Base-by-base conservation (phyloP, 2,329 filamentous ascomycete genomes). In the Penicillium sp. region DNA sequence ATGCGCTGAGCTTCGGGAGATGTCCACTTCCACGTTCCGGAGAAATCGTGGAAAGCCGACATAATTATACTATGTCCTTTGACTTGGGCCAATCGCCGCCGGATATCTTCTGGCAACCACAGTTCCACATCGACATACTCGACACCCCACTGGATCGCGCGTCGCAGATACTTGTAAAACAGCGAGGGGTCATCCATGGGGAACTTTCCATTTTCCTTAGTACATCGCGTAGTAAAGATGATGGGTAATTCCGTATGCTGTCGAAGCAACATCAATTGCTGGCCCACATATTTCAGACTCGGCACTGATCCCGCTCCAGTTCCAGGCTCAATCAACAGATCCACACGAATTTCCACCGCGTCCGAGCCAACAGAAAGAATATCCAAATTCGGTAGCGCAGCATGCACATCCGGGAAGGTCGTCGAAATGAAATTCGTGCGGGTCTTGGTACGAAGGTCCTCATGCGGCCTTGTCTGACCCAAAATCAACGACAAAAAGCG, bases 21-120 rank as follows among this genome's bases (percentile, higher is more conserved):
- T 1, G 89, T 88, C 91, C 91, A 96, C 67, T 88, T 90, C 81
- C 93, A 93, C 1, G 81, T 88, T 1, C 91, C 90, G 0, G 90
- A 92, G 69, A 93, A 93, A 77, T 95, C 91, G 72, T 96, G 92
- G 68, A 93, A 95, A 13, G 92, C 91, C n/a, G 91, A 93, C 79
- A 96, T 92, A 74, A 96, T 92, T 63, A 88, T 89, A 68, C 89
- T 93, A 74, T 87, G 90, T 2, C 91, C 91, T 63, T 88, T 88
- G 53, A 85, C 82, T 64, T 89, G 84, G 53, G 86, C 88, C 10
- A 96, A 76, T 58, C 80, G 82, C 61, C 81, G 81, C 61, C 91
- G 82, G 55, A 96, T 90, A 7, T 85, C 79, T 70, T 93, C 90
- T 1, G 91, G 91, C 37, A 96, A 82, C 90, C 91, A 95, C 39